Evolutionary conservation across 495 filamentous ascomycete genomes (phyloP), one percentile per base, ranked within the genome.

Genomic region (Aspergillus ellipticus): DNA sequence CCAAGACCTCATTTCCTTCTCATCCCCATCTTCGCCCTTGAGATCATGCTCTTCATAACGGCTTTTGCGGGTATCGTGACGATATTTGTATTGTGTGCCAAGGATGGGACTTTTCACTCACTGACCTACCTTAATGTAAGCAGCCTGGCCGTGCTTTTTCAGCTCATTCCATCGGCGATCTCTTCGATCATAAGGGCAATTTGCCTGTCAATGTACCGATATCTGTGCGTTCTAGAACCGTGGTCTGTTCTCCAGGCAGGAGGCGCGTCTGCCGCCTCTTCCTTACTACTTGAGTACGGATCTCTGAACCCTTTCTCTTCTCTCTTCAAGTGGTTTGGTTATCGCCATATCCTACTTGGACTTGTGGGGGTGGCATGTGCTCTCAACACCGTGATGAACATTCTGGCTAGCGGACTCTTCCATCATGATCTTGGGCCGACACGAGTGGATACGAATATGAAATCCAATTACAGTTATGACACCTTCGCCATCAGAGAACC

Each of bases 1-100:
- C 51, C 51, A n/a, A 28, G 17, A 35, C 51, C 51, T 5, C 51
- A 42, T 46, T 53, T 53, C 51, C 41, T 53, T 11, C 26, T 53
- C 4, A 53, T 53, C n/a, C 51, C 51, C n/a, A 28, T 53, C 7
- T 53, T 53, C 13, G 39, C 19, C n/a, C 15, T 53, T 4, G 51
- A 46, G 41, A 46, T 53, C 20, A 20, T 53, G 6, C 28, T 42
- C 11, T 45, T 46, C 8, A 13, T 29, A 21, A 39, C 51, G 26
- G 51, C 26, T 13, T 15, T 53, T 19, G 51, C 39, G 11, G 41
- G 51, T 17, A 43, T 53, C 5, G 51, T 17, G 16, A 31, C 39
- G 26, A 42, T 53, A 16, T n/a, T 53, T 16, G 15, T 21, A 8
- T 20, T 42, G 16, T 53, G 39, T 20, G 42, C 20, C 21, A 53